A percentile compares a stretch with the other conserved stretches of the same genome.
phyloP scores from a whole-genome alignment of 1,284 basidiomycete species.

The Porogramme epimiltina region DNA sequence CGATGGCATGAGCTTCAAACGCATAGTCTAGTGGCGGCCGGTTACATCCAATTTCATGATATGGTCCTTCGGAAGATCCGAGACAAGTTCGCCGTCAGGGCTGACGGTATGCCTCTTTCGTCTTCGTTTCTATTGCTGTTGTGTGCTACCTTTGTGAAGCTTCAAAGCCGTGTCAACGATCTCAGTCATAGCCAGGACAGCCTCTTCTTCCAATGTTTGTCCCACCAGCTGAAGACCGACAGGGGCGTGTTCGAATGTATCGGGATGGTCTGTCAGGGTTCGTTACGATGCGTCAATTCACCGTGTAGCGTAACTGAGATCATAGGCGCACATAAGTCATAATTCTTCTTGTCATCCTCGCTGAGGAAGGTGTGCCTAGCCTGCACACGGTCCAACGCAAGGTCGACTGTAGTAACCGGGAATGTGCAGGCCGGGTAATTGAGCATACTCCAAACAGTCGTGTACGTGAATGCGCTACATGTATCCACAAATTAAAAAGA shows the following conservation, averaged over 20 bases:
- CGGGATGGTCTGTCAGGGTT: constrained; percentile 41
- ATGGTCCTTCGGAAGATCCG: too few species aligned
- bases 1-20: too few species aligned
- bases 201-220: constrained; percentile 52
- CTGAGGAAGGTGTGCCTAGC: not conserved
- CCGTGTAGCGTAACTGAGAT: too few species aligned
- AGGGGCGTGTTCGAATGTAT: constrained; percentile 47
- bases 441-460: constrained; percentile 66
- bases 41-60: too few species aligned
- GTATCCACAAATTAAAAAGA: too few species aligned
- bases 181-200: constrained; percentile 45
- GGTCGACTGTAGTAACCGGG: constrained; percentile 66
- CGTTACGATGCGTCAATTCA: too few species aligned
- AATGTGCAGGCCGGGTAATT: constrained; percentile 71
- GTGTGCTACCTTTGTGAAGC: too few species aligned
- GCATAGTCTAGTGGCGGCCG: too few species aligned
- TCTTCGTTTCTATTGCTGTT: too few species aligned
- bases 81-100: too few species aligned
- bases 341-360: constrained; percentile 26
- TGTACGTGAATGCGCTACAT: too few species aligned
- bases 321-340: constrained; percentile 43
- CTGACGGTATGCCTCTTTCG: too few species aligned
- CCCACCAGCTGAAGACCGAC: constrained; percentile 53
- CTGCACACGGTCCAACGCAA: constrained; percentile 33
- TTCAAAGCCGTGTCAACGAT: constrained; percentile 38